Base-by-base conservation (phyloP, 2,329 filamentous ascomycete genomes). In the Ceratocystis variospora region DNA sequence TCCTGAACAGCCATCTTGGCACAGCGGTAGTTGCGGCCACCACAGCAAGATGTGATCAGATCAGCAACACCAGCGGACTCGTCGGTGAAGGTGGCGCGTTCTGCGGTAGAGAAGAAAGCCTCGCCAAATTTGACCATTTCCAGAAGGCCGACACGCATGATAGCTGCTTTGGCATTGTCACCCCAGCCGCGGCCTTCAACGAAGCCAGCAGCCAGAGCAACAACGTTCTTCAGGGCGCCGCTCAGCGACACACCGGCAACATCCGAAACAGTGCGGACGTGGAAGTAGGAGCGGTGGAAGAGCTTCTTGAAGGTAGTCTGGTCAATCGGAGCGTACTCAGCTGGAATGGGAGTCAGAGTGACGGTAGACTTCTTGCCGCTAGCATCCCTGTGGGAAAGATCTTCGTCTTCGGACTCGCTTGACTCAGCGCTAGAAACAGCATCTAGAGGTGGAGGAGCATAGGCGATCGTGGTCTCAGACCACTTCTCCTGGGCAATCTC, bases 51-150 rank as follows among this genome's bases (percentile, higher is more conserved):
- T 0, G 94, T 97, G 73, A 99, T 96, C 70, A 99, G 79, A 76
- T 99, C 94, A 33, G 94, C 94, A 48, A 97, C 91, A 70, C 94
- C 94, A 28, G 90, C 92, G 71, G 89, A 95, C 75, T 96, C 90
- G 74, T 96, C 91, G n/a, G 93, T 97, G 75, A 99, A 97, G 0
- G 94, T 99, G 67, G 83, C 84, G 8, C 88, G 84, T 70, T 88
- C 83, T 31, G 94, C 87, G 0, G 88, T 89, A 72, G 92, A 83
- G 74, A 97, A 99, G 80, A 97, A 99, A 71, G 88, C 85, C 75
- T 92, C 90, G 70, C 93, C 93, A 71, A 99, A 99, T 74, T 89
- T 88, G 72, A 97, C 90, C 87, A 96, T 96, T 78, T 99, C 94
- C 71, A 96, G 82, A 59, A 99, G 84, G 6, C 94, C 94, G 22